Conservation (phyloP, 495 filamentous ascomycete species). For the Jackrogersella multiformis region DNA sequence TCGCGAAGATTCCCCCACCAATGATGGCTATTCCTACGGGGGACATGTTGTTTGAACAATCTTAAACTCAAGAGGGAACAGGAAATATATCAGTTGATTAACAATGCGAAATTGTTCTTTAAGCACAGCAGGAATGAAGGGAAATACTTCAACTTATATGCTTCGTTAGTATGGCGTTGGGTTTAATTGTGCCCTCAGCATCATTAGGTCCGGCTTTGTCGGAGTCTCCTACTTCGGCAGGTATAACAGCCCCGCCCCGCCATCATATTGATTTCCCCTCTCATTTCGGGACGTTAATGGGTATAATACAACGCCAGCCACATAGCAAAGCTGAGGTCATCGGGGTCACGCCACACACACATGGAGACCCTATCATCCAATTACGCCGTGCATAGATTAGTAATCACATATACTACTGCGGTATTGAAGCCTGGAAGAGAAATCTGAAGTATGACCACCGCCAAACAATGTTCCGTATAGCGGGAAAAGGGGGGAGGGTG, state of each 20-base stretch:
- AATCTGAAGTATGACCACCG: neutral
- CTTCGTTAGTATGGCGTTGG: conserved; percentile 1
- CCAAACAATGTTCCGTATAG: neutral
- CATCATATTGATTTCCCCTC: conserved; percentile 3
- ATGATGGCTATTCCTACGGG: conserved; percentile 72
- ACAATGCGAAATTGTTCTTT: neutral
- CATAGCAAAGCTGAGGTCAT: conserved; percentile 6
- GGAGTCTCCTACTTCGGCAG: conserved; percentile 14
- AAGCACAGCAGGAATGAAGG: neutral
- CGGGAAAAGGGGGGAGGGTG: no score
- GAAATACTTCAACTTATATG: neutral
- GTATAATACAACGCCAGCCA: conserved; percentile 6
- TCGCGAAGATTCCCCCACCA: conserved; percentile 66
- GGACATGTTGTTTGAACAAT: conserved; percentile 38
- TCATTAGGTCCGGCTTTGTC: conserved; percentile 8
- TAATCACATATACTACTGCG: neutral
- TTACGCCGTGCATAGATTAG: neutral
- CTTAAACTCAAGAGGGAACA: neutral
- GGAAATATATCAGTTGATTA: neutral
- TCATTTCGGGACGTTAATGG: neutral
- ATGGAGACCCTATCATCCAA: neutral
- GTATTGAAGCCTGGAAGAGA: neutral
- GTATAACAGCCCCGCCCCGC: conserved; percentile 6
- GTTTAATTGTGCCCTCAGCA: neutral
- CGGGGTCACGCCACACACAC: neutral